Conservation (phyloP, 495 filamentous ascomycete genomes). For the Usnea hakonensis region DNA sequence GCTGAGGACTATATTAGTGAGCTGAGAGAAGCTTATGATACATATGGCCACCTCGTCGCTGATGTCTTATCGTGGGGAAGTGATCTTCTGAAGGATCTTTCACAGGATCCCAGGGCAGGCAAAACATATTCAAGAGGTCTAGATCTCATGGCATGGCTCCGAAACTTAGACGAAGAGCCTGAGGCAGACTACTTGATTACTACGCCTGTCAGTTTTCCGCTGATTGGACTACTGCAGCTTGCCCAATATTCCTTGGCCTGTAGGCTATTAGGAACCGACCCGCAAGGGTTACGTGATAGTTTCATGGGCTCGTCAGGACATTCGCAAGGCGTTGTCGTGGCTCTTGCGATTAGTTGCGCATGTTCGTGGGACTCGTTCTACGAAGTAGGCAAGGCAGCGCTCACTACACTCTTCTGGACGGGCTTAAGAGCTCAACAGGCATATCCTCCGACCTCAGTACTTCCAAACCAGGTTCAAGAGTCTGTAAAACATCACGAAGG, state of each 20-base stretch:
- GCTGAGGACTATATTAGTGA: conserved; percentile 98
- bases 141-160: conserved; percentile 85
- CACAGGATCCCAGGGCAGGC: conserved; percentile 72
- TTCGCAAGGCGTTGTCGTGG: conserved; percentile 88
- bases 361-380: conserved; percentile 83
- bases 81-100: conserved; percentile 71
- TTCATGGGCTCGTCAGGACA: conserved; percentile 85
- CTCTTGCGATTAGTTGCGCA: conserved; percentile 79
- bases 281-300: conserved; percentile 71
- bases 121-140: conserved; percentile 92
- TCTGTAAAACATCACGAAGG: conserved; percentile 89
- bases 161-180: conserved; percentile 74
- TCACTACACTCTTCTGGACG: conserved; percentile 96
- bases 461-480: conserved; percentile 78
- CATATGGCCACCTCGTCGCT: conserved; percentile 79
- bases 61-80: conserved; percentile 71
- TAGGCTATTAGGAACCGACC: conserved; percentile 73
- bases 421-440: conserved; percentile 92
- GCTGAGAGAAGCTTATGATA: conserved; percentile 76
- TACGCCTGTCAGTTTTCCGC: conserved; percentile 86
- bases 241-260: conserved; percentile 89
- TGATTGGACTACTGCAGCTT: conserved; percentile 89
- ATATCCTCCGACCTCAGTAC: conserved; percentile 83
- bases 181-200: conserved; percentile 92
- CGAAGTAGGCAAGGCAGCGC: conserved; percentile 60